phyloP scores from a whole-genome alignment of 371 early-diverging fungal genomes.

The Apophysomyces elegans region DNA sequence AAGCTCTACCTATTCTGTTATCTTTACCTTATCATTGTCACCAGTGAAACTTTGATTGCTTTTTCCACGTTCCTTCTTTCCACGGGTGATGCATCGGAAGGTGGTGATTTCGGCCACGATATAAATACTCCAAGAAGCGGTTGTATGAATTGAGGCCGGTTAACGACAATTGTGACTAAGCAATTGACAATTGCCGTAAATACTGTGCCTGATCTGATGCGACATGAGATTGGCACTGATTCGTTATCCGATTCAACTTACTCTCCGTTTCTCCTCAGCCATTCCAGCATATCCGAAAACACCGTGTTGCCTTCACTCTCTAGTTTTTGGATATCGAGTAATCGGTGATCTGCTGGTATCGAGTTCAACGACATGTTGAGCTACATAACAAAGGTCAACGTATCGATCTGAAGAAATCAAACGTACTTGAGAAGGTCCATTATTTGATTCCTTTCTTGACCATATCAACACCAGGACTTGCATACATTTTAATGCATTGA shows the following conservation, averaged over 20 bases:
- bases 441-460: conserved; percentile 33
- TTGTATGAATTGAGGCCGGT: conserved; percentile 39
- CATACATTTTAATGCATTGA: conserved; percentile 50
- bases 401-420: background rate
- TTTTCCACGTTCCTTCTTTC: conserved; percentile 49
- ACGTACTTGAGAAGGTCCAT: conserved; percentile 13
- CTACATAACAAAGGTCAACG: conserved; percentile 19
- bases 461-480: conserved; percentile 44
- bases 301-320: conserved; percentile 39
- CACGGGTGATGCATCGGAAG: conserved; percentile 34
- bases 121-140: conserved; percentile 27
- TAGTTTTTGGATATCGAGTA: conserved; percentile 36
- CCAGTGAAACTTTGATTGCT: conserved; percentile 41
- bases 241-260: conserved; percentile 19
- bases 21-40: conserved; percentile 47
- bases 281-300: conserved; percentile 27
- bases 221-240: background rate
- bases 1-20: too few relatives aligned
- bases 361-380: conserved; percentile 39
- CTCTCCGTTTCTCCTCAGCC: conserved; percentile 20
- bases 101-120: conserved; percentile 31
- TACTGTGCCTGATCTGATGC: conserved; percentile 32
- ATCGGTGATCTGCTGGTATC: conserved; percentile 44
- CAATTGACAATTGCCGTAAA: conserved; percentile 52
- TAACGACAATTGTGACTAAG: conserved; percentile 38